Conservation (phyloP, 139 green algal genomes). For the Pycnococcus provasolii region DNA sequence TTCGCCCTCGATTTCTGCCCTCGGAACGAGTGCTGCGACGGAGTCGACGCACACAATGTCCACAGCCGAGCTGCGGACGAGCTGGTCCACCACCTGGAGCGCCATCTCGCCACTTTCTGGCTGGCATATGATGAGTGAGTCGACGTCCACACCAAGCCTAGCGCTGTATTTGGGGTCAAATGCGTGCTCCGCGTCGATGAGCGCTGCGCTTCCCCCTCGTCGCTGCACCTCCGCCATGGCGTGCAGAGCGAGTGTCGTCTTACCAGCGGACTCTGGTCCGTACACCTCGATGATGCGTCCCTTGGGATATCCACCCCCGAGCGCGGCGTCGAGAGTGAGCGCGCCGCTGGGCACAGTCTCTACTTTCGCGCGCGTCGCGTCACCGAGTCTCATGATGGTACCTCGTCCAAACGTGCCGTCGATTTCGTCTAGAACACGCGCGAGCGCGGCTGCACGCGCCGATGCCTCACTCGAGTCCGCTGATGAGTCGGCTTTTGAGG, state of each 20-base stretch:
- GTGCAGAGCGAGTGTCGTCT: constrained; percentile 92
- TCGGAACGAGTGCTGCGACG: constrained; percentile 77
- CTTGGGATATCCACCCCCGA: constrained; percentile 69
- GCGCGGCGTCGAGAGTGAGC: constrained; percentile 67
- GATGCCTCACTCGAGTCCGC: too few relatives aligned
- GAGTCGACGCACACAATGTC: constrained; percentile 84
- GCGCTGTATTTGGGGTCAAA: constrained; percentile 74
- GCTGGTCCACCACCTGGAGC: constrained; percentile 69
- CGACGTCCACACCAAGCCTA: constrained; percentile 51
- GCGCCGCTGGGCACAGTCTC: constrained; percentile 57
- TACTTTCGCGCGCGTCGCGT: constrained; percentile 30
- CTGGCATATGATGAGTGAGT: constrained; percentile 55
- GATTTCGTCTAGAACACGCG: constrained; percentile 30
- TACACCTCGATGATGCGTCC: constrained; percentile 63
- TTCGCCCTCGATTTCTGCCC: constrained; percentile 84
- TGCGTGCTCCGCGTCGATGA: constrained; percentile 92
- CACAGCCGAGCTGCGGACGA: constrained; percentile 54
- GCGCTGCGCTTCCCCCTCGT: constrained; percentile 44
- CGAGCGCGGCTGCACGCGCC: constrained; percentile 6
- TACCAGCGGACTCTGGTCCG: constrained; percentile 82
- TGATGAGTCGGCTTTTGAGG: too few relatives aligned
- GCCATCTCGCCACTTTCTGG: constrained; percentile 70
- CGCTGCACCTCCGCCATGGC: constrained; percentile 69
- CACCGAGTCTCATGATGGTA: constrained; percentile 53
- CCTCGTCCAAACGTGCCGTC: constrained; percentile 47